Base-by-base conservation (phyloP, 2,329 filamentous ascomycete species). In the Xylaria sp. region DNA sequence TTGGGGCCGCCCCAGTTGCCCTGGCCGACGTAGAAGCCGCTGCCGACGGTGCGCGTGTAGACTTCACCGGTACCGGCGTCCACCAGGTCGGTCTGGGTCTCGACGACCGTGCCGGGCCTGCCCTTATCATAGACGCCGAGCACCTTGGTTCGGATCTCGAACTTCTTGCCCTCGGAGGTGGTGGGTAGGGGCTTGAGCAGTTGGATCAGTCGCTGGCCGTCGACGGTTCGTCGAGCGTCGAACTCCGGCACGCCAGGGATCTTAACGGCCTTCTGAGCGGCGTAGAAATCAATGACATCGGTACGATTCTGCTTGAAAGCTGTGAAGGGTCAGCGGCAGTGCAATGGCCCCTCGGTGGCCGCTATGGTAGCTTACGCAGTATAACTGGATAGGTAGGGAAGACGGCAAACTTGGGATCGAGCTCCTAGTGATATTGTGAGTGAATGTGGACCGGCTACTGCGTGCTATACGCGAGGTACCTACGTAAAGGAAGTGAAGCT, bases 401-500 rank as follows among this genome's bases (percentile, higher is more conserved):
- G 75, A 93, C 92, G 70, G 91, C 83, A 80, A 98, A 98, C 67
- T 92, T 87, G 55, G 94, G 93, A 79, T 97, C 91, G 62, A 97
- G 88, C 83, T 98, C 94, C 93, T 95, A 52, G 73, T 0, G 58
- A 20, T 49, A 20, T 39, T 65, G 15, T 67, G 7, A 68, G 69
- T 68, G 43, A 62, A 59, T 54, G 25, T 18, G 46, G n/a, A n/a
- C 18, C 10, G 3, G 12, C n/a, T 1, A 25, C 31, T 25, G 36
- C 2, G 48, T 58, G 6, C 46, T 66, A 28, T 28, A 67, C 49
- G 66, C 51, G 65, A 43, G 68, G 58, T 60, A 69, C 62, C 41
- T 31, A 96, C 94, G 77, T 94, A 98, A 82, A 97, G 90, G 79
- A 95, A 97, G 79, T 97, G 94, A 77, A 97, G 89, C 85, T 98